These are phyloP conservation scores for Sisymbrium irio DNA, from an alignment of 345 rosid species.

Conservation along the genomic window DNA sequence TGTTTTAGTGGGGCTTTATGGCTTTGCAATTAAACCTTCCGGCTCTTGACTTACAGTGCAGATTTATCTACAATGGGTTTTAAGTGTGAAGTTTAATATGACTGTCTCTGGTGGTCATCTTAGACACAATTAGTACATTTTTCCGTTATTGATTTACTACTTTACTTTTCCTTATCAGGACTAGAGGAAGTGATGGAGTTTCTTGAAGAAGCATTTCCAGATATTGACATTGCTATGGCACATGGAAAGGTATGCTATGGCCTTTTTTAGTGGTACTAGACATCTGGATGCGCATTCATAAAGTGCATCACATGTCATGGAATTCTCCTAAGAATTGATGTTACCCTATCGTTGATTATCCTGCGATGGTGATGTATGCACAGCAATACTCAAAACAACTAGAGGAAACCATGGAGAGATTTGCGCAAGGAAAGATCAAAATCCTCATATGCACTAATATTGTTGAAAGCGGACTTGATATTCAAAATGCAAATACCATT, in stretches of 20 bases:
- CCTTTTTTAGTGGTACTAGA: constrained; percentile 17
- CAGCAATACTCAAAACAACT: constrained; percentile 92
- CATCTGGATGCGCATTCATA: constrained; percentile 21
- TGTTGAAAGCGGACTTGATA: constrained; percentile 97
- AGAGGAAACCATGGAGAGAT: constrained; percentile 94
- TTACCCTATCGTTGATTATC: constrained; percentile 1
- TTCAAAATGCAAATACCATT: constrained; percentile 94
- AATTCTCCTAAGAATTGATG: constrained; percentile 19
- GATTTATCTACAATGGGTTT: too few relatives aligned
- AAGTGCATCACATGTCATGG: background rate
- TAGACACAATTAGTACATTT: constrained; percentile 1
- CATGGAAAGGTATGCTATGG: constrained; percentile 74
- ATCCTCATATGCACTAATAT: constrained; percentile 89
- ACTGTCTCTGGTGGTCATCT: constrained; percentile 8
- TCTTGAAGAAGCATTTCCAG: constrained; percentile 71
- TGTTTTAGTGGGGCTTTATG: too few relatives aligned
- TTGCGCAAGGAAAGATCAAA: constrained; percentile 72
- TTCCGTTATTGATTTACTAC: constrained; percentile 6
- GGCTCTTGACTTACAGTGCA: too few relatives aligned
- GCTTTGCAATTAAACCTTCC: too few relatives aligned
- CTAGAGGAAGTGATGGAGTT: constrained; percentile 82
- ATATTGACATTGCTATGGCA: constrained; percentile 78
- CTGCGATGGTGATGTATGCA: constrained; percentile 31
- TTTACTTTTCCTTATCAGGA: constrained; percentile 49
- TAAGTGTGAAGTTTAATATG: too few relatives aligned